These are phyloP conservation scores for Domatiomyces catenatus DNA, from an alignment of 2,329 filamentous ascomycete genomes.

Conservation along the genomic window DNA sequence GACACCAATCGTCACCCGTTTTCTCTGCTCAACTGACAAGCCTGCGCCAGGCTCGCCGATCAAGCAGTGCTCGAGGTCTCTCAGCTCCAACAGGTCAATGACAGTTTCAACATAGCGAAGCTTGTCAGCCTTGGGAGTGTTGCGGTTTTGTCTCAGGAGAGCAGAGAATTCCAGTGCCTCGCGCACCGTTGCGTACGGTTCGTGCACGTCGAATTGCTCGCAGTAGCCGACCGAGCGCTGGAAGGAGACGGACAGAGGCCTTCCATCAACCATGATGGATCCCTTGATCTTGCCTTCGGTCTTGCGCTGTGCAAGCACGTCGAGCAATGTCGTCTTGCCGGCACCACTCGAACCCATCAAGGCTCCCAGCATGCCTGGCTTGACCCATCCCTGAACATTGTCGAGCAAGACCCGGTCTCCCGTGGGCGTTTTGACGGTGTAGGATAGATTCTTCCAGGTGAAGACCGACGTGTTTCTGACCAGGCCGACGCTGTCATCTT, in stretches of 20 bases:
- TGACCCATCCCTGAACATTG: slow-evolving; percentile 55
- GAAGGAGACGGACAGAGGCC: slow-evolving; percentile 32
- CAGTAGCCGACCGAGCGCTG: slow-evolving; percentile 40
- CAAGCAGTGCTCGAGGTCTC: slow-evolving; percentile 48
- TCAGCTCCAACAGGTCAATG: slow-evolving; percentile 54
- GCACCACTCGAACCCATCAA: slow-evolving; percentile 49
- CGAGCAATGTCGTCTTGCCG: slow-evolving; percentile 36
- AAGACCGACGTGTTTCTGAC: slow-evolving; percentile 38
- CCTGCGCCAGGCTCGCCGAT: slow-evolving; percentile 46
- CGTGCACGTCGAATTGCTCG: slow-evolving; percentile 53
- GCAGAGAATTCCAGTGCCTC: slow-evolving; percentile 54
- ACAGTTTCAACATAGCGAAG: slow-evolving; percentile 53
- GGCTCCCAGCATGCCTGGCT: slow-evolving; percentile 61
- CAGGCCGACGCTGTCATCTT: slow-evolving; percentile 20
- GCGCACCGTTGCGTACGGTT: slow-evolving; percentile 49
- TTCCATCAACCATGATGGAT: slow-evolving; percentile 31
- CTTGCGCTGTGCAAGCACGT: slow-evolving; percentile 30
- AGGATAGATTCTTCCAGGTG: slow-evolving; percentile 46
- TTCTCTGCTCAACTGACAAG: slow-evolving; percentile 50
- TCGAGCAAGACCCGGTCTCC: slow-evolving; percentile 55
- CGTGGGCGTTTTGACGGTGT: slow-evolving; percentile 51
- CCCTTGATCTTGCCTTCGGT: slow-evolving; percentile 29
- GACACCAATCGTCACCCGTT: slow-evolving; percentile 48
- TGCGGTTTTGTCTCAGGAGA: slow-evolving; percentile 44
- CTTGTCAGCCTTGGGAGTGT: slow-evolving; percentile 45